phyloP scores from a whole-genome alignment of 805 yeast genomes.

The Candida sphagnicola region DNA sequence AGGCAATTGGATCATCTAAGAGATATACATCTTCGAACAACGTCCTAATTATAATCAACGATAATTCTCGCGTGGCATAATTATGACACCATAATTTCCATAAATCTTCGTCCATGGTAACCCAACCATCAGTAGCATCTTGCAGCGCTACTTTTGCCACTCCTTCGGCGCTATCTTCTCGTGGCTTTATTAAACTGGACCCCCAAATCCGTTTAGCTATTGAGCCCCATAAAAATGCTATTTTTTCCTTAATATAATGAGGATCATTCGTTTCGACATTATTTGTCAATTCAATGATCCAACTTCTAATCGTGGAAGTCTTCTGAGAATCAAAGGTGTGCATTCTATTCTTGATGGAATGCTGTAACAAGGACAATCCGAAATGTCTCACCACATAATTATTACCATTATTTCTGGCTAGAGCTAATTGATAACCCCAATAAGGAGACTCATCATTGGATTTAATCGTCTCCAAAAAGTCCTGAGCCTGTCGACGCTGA shows the following conservation, averaged over 20 bases:
- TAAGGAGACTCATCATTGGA: slow-evolving; percentile 78
- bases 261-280: slow-evolving; percentile 68
- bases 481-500: slow-evolving; percentile 52
- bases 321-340: slow-evolving; percentile 53
- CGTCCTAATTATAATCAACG: slow-evolving; percentile 75
- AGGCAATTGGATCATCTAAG: slow-evolving; percentile 86
- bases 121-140: slow-evolving; percentile 70
- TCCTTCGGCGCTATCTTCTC: slow-evolving; percentile 19
- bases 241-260: slow-evolving; percentile 82
- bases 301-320: slow-evolving; percentile 65
- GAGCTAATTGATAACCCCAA: slow-evolving; percentile 87
- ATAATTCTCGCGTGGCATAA: slow-evolving; percentile 65
- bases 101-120: slow-evolving; percentile 76
- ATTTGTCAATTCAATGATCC: slow-evolving; percentile 78
- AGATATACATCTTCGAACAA: slow-evolving; percentile 90
- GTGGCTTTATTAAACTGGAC: slow-evolving; percentile 43
- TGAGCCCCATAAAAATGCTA: slow-evolving; percentile 88
- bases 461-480: slow-evolving; percentile 72
- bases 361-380: slow-evolving; percentile 77
- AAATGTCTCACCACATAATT: slow-evolving; percentile 81
- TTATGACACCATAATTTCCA: slow-evolving; percentile 69
- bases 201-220: slow-evolving; percentile 94
- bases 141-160: slow-evolving; percentile 28
- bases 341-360: slow-evolving; percentile 60
- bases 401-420: slow-evolving; percentile 51